Evolutionary conservation across 2,329 filamentous ascomycete species (phyloP), one percentile per base, ranked within the genome.

Genomic region (Penicillium olsonii): DNA sequence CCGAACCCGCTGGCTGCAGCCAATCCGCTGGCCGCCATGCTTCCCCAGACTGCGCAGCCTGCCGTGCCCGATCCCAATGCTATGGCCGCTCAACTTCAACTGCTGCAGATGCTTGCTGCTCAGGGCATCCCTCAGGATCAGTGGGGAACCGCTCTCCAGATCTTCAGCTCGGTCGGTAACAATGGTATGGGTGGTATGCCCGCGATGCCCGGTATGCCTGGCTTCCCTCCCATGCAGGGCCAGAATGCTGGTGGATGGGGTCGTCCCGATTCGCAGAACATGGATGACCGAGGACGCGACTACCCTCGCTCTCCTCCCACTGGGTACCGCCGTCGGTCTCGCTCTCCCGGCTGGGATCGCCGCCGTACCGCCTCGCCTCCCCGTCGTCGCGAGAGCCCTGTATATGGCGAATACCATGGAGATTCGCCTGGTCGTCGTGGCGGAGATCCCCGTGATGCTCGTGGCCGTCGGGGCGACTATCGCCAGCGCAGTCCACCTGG

Each of bases 401-500:
- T 85, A 6, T 87, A 86, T 71, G 86, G 83, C 52, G 83, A 87
- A 45, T 92, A 89, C 72, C 85, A 87, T 52, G 85, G 82, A 53
- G 84, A 86, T 64, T 86, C 84, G 15, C 83, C 84, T 29, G 81
- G 81, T 48, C 79, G 81, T 58, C 81, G 81, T 50, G 79, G 79
- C 43, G 77, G 78, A 50, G 82, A 84, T 55, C 79, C 80, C 37
- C 75, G 76, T 55, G 79, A 79, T 44, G 57, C 56, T 46, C 84
- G 76, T 56, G 74, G 77, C 65, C 58, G 59, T 39, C 73, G 78
- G 47, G 71, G 75, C 58, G 76, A 91, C 33, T 96, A 95, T 74
- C 88, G 92, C 57, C 91, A 96, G 68, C 89, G 94, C 65, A 95
- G 88, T 64, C 91, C 92, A 38, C 79, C 83, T 47, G 82, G 84